phyloP scores from a whole-genome alignment of 345 rosid genomes.

The Eucalyptus erythrocorys region DNA sequence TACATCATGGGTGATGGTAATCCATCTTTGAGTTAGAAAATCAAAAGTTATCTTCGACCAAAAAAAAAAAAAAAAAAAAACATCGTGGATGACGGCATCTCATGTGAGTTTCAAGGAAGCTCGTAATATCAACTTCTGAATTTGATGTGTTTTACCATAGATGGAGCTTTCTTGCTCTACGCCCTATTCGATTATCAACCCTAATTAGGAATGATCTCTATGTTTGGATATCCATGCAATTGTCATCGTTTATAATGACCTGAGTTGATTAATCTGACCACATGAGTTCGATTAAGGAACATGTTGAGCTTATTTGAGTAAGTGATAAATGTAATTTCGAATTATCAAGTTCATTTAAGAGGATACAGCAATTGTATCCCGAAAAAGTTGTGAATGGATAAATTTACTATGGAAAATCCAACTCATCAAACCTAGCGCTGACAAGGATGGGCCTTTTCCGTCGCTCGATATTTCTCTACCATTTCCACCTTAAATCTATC shows the following conservation, averaged over 20 bases:
- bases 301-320: fast-evolving
- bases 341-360: background rate
- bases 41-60: too few species aligned
- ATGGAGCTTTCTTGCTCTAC: background rate
- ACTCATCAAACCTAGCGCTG: background rate
- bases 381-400: background rate
- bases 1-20: background rate
- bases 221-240: background rate
- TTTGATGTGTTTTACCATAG: background rate
- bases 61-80: too few species aligned
- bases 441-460: fast-evolving
- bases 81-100: background rate
- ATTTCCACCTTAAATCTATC: background rate
- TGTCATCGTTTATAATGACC: fast-evolving
- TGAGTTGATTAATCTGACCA: background rate
- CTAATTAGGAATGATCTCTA: background rate
- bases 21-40: too few species aligned
- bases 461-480: background rate
- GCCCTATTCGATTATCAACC: background rate
- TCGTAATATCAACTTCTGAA: background rate
- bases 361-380: too few species aligned
- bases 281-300: too few species aligned
- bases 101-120: background rate
- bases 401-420: too few species aligned
- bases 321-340: background rate